Percentiles rank a stretch among this genome's conserved stretches.
Conservation (phyloP, 1,139 yeast genomes). For the Yamadazyma siamensis region DNA sequence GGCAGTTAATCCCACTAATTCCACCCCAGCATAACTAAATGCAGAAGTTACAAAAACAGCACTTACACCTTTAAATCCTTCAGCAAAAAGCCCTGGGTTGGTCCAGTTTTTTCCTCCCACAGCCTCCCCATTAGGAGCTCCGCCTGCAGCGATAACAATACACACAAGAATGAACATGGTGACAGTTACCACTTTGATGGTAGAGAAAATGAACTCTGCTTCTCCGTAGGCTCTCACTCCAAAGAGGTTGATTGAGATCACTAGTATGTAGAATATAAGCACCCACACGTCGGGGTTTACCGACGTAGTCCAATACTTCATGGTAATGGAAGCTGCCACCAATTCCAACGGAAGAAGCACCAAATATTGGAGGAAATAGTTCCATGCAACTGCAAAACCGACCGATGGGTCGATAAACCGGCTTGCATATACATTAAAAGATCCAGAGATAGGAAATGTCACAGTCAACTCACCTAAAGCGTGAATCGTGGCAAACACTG, state of each 20-base stretch:
- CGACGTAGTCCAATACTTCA: constrained; percentile 36
- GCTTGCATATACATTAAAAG: constrained; percentile 37
- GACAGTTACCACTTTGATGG: constrained; percentile 37
- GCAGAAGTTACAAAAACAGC: constrained; percentile 43
- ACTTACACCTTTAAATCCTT: constrained; percentile 43
- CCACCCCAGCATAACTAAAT: constrained; percentile 42
- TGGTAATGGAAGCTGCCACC: constrained; percentile 39
- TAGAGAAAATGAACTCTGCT: constrained; percentile 38
- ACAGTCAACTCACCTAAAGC: constrained; percentile 39
- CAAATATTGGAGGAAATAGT: constrained; percentile 39
- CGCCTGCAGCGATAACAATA: constrained; percentile 41
- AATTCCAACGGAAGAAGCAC: constrained; percentile 32
- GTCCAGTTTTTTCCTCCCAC: constrained; percentile 40
- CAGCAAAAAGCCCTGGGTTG: constrained; percentile 39
- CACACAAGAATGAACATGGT: constrained; percentile 40
- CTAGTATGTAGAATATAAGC: constrained; percentile 33
- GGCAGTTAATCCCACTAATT: constrained; percentile 39
- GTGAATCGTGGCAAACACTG: constrained; percentile 34
- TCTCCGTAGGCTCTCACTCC: constrained; percentile 46
- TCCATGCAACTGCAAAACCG: constrained; percentile 46
- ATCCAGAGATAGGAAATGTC: constrained; percentile 39
- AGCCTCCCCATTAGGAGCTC: constrained; percentile 34
- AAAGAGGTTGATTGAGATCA: constrained; percentile 34
- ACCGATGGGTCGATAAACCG: constrained; percentile 39
- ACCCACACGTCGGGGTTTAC: constrained; percentile 41